A percentile compares a stretch with the other conserved stretches of the same genome.
These are phyloP conservation scores for Pisolithus tinctorius DNA, from an alignment of 768 basidiomycete genomes.

Conservation along the genomic window DNA sequence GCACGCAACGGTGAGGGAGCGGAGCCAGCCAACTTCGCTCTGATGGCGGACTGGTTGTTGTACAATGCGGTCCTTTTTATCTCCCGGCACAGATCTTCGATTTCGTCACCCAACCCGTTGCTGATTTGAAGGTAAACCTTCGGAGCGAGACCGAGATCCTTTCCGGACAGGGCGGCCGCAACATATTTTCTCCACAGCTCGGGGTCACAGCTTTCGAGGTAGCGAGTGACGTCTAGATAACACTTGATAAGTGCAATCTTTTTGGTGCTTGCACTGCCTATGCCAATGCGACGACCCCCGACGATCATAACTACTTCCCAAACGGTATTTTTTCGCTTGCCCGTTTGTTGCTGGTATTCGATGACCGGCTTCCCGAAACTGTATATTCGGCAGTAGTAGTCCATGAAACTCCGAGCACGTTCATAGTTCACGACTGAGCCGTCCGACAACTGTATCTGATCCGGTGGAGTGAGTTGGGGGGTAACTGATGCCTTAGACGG, in stretches of 20 bases:
- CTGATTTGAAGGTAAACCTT: slow-evolving; percentile 62
- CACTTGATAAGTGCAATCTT: slow-evolving; percentile 65
- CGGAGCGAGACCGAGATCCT: slow-evolving; percentile 66
- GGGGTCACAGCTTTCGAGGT: slow-evolving; percentile 80
- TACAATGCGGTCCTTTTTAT: slow-evolving; percentile 61
- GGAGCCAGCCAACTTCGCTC: slow-evolving; percentile 9
- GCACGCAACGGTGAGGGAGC: slow-evolving; percentile 1
- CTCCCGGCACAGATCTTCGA: slow-evolving; percentile 64
- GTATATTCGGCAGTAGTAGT: slow-evolving; percentile 85
- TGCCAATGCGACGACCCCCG: slow-evolving; percentile 72
- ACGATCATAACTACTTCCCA: slow-evolving; percentile 81
- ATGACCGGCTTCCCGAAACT: slow-evolving; percentile 70
- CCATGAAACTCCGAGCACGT: slow-evolving; percentile 84
- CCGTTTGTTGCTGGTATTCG: slow-evolving; percentile 36
- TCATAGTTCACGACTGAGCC: slow-evolving; percentile 60
- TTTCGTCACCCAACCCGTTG: slow-evolving; percentile 55
- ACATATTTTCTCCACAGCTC: slow-evolving; percentile 72
- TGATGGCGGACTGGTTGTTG: slow-evolving; percentile 48
- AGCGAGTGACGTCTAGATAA: slow-evolving; percentile 83
- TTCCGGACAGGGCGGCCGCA: slow-evolving; percentile 53
- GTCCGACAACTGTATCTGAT: slow-evolving; percentile 46
- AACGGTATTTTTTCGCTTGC: slow-evolving; percentile 13
- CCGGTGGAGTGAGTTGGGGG: slow-evolving; percentile 3
- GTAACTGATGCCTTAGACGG: slow-evolving; percentile 13
- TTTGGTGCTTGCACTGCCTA: slow-evolving; percentile 64